Conservation (phyloP, 768 basidiomycete genomes). For the Kockovaella imperatae region DNA sequence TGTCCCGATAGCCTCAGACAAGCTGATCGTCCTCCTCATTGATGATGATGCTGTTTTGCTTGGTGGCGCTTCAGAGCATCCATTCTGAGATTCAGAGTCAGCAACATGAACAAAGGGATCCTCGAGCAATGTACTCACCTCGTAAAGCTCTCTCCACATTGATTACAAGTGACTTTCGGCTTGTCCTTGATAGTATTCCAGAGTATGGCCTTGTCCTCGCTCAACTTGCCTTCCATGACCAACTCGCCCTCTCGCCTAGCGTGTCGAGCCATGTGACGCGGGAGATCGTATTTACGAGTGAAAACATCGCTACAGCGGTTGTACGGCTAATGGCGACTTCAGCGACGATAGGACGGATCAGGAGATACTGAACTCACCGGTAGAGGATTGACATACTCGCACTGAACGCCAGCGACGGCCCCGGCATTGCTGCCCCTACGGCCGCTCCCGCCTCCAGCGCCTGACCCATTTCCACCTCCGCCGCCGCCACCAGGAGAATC, state of each 20-base stretch:
- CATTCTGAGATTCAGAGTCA: constrained; percentile 18
- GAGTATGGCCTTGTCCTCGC: constrained; percentile 32
- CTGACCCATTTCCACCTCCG: not conserved
- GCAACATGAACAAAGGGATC: not conserved
- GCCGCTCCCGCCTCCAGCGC: constrained; percentile 1
- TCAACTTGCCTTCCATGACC: constrained; percentile 31
- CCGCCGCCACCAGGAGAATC: not conserved
- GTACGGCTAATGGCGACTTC: constrained; percentile 21
- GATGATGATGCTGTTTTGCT: constrained; percentile 38
- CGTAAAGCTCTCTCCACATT: constrained; percentile 37
- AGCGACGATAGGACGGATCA: not conserved
- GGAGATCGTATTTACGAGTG: constrained; percentile 39
- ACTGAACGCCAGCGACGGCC: constrained; percentile 24
- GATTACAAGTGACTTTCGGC: constrained; percentile 31
- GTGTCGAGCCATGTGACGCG: constrained; percentile 39
- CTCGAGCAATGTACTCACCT: constrained; percentile 17
- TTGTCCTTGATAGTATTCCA: constrained; percentile 39
- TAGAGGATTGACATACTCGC: constrained; percentile 35
- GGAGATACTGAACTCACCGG: constrained; percentile 18
- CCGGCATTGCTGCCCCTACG: constrained; percentile 1
- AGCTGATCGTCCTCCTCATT: no score
- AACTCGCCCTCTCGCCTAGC: constrained; percentile 37
- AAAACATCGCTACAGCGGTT: constrained; percentile 38
- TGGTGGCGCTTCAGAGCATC: constrained; percentile 39
- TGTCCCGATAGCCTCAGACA: no score